Evolutionary conservation across 192 early-diverging fungal species (phyloP).

Genomic region (Umbelopsis isabellina): DNA sequence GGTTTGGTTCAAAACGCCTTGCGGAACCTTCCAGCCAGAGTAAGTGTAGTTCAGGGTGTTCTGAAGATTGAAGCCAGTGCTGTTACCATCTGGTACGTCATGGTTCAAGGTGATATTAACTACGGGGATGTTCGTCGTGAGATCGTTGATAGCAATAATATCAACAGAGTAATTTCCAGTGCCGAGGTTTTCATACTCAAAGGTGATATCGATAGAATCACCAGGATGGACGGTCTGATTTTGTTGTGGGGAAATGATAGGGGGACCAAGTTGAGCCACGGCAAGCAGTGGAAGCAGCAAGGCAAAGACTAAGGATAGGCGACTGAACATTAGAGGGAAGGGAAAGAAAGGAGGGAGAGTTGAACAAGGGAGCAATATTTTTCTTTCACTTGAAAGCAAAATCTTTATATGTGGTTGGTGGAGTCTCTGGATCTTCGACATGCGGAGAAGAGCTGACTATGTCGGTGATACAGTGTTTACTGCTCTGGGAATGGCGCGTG

Average conservation of each 20-base stretch:
- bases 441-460: conserved; percentile 9
- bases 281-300: background rate
- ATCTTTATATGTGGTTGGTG: background rate
- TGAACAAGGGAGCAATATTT: background rate
- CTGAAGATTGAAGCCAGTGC: conserved; percentile 21
- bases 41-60: conserved; percentile 28
- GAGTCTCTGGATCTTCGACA: background rate
- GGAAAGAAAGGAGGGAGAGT: background rate
- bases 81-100: conserved; percentile 24
- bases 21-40: conserved; percentile 33
- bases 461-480: background rate
- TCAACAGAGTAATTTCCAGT: conserved; percentile 32
- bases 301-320: background rate
- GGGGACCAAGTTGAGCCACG: conserved; percentile 31
- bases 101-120: conserved; percentile 25
- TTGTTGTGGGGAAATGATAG: conserved; percentile 21
- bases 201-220: conserved; percentile 27
- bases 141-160: conserved; percentile 32
- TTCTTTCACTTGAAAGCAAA: background rate
- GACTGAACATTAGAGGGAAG: background rate
- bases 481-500: conserved; percentile 19
- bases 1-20: conserved; percentile 26
- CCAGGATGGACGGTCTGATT: conserved; percentile 37
- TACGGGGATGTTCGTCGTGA: background rate
- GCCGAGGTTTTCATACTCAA: conserved; percentile 41